phyloP scores from a whole-genome alignment of 192 early-diverging fungal species.

The Chytriomyces sp. region DNA sequence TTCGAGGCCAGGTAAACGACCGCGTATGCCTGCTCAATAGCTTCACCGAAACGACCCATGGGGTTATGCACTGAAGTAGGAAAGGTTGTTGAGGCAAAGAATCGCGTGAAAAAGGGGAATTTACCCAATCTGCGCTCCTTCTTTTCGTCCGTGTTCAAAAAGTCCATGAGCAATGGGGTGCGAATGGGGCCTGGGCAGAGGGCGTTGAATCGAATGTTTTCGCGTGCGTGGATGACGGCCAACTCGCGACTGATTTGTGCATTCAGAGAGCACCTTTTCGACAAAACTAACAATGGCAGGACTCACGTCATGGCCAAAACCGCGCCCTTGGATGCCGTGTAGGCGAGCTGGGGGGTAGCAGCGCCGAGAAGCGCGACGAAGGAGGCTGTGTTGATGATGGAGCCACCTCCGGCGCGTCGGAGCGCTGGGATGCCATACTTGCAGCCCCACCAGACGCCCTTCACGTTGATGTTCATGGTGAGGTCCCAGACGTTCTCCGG shows the following conservation, averaged over 20 bases:
- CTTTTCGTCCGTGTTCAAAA: constrained; percentile 82
- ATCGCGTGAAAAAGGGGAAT: not conserved
- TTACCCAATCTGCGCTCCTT: constrained; percentile 66
- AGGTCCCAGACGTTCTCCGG: constrained; percentile 78
- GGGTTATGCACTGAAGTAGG: constrained; percentile 65
- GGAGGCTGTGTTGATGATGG: constrained; percentile 83
- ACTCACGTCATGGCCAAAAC: constrained; percentile 78
- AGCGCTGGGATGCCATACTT: constrained; percentile 79
- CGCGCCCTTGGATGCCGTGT: constrained; percentile 87
- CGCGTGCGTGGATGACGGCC: constrained; percentile 80
- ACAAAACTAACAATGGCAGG: not conserved
- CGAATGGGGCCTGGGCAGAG: constrained; percentile 81
- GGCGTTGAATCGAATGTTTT: constrained; percentile 83
- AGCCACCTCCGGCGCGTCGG: constrained; percentile 71
- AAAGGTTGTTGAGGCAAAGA: not conserved
- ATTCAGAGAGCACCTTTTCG: too few species aligned
- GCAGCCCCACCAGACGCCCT: constrained; percentile 88
- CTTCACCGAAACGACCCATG: constrained; percentile 85
- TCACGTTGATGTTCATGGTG: constrained; percentile 79
- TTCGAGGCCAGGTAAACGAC: constrained; percentile 83
- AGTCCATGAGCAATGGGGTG: constrained; percentile 81
- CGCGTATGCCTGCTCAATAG: constrained; percentile 82
- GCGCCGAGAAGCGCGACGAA: constrained; percentile 79
- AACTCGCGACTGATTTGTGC: constrained; percentile 70
- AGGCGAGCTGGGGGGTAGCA: constrained; percentile 83